Evolutionary conservation across 2,329 filamentous ascomycete species (phyloP).

Genomic region (Talaromyces piceae): DNA sequence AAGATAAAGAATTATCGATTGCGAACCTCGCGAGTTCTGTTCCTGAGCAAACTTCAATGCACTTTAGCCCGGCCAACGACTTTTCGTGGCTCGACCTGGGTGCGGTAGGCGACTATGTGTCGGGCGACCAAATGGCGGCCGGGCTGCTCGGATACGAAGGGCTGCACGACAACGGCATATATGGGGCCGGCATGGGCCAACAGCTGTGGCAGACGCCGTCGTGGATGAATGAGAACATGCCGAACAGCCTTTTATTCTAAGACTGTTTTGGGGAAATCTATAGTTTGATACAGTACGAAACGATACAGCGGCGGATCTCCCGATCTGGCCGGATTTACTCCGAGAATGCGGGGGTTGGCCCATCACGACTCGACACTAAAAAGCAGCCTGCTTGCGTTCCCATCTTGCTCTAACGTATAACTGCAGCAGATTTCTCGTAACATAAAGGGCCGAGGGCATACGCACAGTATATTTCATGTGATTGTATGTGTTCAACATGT

Average conservation of each 20-base stretch:
- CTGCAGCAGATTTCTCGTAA: not conserved
- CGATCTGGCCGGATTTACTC: not conserved
- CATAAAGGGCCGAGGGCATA: not conserved
- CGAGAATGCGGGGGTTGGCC: not conserved
- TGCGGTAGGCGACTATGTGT: slow-evolving; percentile 52
- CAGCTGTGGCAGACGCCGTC: slow-evolving; percentile 31
- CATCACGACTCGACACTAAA: not conserved
- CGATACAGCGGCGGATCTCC: not conserved
- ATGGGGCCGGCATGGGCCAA: slow-evolving; percentile 19
- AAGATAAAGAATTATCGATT: slow-evolving; percentile 24
- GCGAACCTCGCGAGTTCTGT: slow-evolving; percentile 19
- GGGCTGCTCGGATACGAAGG: slow-evolving; percentile 30
- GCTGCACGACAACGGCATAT: slow-evolving; percentile 27
- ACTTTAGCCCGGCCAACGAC: slow-evolving; percentile 45
- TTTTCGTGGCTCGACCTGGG: slow-evolving; percentile 58
- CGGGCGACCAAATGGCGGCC: slow-evolving; percentile 34
- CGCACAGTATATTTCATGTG: not conserved
- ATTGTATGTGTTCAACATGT: not conserved
- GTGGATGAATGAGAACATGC: slow-evolving; percentile 35
- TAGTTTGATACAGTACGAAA: too few species aligned
- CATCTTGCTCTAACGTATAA: not conserved
- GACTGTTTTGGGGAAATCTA: not conserved
- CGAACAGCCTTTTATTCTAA: slow-evolving; percentile 27
- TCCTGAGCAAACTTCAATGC: slow-evolving; percentile 27
- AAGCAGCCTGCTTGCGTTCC: not conserved